Base-by-base conservation (phyloP, 2,329 filamentous ascomycete species). In the Colletotrichum magnum region DNA sequence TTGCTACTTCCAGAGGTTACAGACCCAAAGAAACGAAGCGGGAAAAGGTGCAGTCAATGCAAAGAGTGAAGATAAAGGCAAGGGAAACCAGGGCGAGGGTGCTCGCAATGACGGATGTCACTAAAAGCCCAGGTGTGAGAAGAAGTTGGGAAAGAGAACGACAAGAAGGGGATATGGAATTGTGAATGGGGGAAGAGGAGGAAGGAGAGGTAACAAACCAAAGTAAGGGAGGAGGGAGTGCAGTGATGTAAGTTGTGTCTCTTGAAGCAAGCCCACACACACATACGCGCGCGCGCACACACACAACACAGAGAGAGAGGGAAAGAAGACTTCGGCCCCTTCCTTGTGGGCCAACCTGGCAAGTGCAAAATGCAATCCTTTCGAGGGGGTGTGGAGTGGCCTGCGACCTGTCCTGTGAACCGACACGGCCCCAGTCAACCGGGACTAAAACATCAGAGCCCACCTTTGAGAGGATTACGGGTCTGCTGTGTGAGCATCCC, bases 21-120 rank as follows among this genome's bases (percentile, higher is more conserved):
- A 6, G 53, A 47, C n/a, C 13, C 6, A 13, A 15, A 21, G 28
- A 43, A 41, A 68, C 58, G 53, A 24, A 54, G 28, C 16, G 48
- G 53, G 26, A 28, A 58, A 64, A 32, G 28, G n/a, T 65, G 65
- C 60, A 68, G 53, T 68, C 65, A 65, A 68, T 68, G 65, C 65
- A 58, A 32, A 24, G 16, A 48, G 47, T 58, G 28, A 58, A 64
- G 21, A 41, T 36, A 61, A 43, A n/a, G 48, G 58, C 47, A 21
- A 24, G 58, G 16, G 28, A 24, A 28, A 24, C n/a, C 28, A 58
- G 16, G 45, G 64, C 47, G 41, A 6, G 16, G 21, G 24, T 21
- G 53, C 64, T 28, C 16, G 32, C 57, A 48, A 21, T 10, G 15
- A 39, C 28, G 45, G 39, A 64, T 39, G 60, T 58, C 53, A 54